Percentiles rank a stretch among this genome's conserved stretches.
phyloP scores from a whole-genome alignment of 169 alveolate genomes.

The Toxoplasma gondii region DNA sequence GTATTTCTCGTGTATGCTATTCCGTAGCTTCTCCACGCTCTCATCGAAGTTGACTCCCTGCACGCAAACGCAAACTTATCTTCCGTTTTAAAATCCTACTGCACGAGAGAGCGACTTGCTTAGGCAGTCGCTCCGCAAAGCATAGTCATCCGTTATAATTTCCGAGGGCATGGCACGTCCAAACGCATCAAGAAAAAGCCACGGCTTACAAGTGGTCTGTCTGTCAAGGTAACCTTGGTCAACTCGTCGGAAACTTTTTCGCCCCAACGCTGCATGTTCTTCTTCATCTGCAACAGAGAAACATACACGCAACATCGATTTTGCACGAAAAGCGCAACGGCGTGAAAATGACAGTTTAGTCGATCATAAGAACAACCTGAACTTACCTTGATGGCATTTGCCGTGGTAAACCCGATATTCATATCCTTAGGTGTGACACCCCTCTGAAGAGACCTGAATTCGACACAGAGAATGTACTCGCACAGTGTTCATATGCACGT shows the following conservation, averaged over 20 bases:
- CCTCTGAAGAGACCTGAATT: constrained; percentile 87
- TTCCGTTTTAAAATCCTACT: background rate
- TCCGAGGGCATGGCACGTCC: background rate
- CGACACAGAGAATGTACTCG: background rate
- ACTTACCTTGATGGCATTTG: constrained; percentile 80
- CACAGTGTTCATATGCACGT: background rate
- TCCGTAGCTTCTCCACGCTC: constrained; percentile 78
- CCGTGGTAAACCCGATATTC: constrained; percentile 90
- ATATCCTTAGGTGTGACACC: constrained; percentile 94
- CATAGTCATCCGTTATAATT: background rate
- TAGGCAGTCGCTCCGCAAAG: background rate
- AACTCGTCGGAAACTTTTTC: constrained; percentile 85
- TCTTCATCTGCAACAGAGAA: constrained; percentile 81
- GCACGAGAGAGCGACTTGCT: background rate
- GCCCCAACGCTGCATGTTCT: constrained; percentile 87
- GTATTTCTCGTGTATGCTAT: constrained; percentile 75
- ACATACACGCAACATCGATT: background rate
- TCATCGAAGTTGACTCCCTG: constrained; percentile 77
- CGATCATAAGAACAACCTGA: background rate
- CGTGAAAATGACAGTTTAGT: background rate
- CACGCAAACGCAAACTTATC: background rate
- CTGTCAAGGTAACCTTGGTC: constrained; percentile 89
- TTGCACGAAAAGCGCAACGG: background rate
- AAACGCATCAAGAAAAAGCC: background rate
- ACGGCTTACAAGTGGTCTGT: constrained; percentile 76